A percentile compares a stretch with the other conserved stretches of the same genome.
Conservation (phyloP, 345 rosid genomes). For the rapeseed (Brassica napus) region DNA sequence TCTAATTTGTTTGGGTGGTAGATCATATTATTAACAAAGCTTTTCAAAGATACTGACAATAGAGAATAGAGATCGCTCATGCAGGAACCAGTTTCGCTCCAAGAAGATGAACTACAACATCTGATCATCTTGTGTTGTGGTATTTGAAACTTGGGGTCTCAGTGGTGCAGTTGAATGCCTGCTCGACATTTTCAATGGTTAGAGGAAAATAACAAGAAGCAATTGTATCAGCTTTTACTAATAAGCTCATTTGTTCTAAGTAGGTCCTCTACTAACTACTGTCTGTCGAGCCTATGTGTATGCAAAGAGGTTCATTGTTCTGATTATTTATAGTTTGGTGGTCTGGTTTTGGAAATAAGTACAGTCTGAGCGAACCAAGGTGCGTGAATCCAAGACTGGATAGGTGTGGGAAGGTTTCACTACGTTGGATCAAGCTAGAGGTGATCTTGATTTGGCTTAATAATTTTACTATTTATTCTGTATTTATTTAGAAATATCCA, state of each 20-base stretch:
- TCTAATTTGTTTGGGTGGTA: too few relatives aligned
- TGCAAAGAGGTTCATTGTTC: not conserved
- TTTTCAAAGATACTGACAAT: constrained; percentile 25
- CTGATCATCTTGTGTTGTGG: constrained; percentile 92
- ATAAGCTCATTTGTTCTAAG: not conserved
- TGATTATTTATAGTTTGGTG: not conserved
- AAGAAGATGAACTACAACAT: constrained; percentile 43
- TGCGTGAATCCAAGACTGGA: constrained; percentile 25
- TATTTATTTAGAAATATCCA: not conserved
- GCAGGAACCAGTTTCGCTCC: constrained; percentile 22
- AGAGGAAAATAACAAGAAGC: not conserved
- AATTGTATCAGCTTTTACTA: too few relatives aligned
- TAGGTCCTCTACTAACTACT: not conserved
- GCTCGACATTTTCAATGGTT: constrained; percentile 50
- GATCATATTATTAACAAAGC: too few relatives aligned
- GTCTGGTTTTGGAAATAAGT: not conserved
- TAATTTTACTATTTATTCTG: not conserved
- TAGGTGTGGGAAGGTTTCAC: constrained; percentile 31
- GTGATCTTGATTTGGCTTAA: not conserved
- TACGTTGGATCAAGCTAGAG: constrained; percentile 24
- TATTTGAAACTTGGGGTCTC: constrained; percentile 73
- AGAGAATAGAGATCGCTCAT: constrained; percentile 28
- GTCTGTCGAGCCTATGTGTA: not conserved
- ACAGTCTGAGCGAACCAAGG: constrained; percentile 18
- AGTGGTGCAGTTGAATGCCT: constrained; percentile 78